phyloP scores from a whole-genome alignment of 73 alveolate species.

The Tetrahymena elliotti region DNA sequence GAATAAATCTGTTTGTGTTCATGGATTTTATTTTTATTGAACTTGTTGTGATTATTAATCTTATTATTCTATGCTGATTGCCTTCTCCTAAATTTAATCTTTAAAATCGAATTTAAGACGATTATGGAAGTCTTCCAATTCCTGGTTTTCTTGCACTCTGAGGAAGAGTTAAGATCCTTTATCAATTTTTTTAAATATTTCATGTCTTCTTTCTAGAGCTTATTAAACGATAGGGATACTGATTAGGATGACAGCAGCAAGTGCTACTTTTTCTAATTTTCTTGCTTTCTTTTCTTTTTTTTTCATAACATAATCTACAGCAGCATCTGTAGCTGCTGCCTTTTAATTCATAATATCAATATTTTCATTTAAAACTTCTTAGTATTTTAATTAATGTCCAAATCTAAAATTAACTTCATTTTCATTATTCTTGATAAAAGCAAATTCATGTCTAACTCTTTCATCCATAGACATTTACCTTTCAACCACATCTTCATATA shows the following conservation, averaged over 20 bases:
- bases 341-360: neutral
- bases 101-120: neutral
- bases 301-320: neutral
- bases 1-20: neutral
- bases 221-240: neutral
- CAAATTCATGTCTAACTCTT: neutral
- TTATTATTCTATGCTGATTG: neutral
- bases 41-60: neutral
- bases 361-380: neutral
- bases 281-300: neutral
- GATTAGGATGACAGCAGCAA: neutral
- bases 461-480: neutral
- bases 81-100: neutral
- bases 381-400: neutral
- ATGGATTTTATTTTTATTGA: neutral
- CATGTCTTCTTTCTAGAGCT: neutral
- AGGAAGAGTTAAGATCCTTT: neutral
- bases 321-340: neutral
- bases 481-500: neutral
- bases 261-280: neutral
- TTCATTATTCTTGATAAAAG: neutral
- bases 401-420: neutral
- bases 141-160: neutral
- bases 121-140: neutral
- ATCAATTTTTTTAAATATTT: neutral